Evolutionary conservation across 225 moss, liverwort and hornwort genomes (phyloP), one percentile per base, ranked within the genome.

Genomic region (Marchantia polymorpha): DNA sequence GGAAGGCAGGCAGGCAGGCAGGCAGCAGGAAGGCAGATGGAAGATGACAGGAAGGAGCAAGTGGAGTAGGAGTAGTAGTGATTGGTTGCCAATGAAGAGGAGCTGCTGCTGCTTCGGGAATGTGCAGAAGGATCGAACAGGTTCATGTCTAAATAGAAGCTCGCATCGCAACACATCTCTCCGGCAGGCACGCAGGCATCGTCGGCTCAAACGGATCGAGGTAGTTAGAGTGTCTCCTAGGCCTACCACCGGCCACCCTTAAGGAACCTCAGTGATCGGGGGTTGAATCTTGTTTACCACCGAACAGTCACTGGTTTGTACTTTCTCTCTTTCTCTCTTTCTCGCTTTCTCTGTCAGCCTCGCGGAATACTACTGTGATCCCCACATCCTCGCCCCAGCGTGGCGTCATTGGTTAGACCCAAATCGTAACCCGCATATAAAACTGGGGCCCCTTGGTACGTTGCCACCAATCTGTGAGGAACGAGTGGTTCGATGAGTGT

Each of bases 61-160:
- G 59, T 20, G 19, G 13, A 19, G 58, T 30, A 17, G 30, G 31
- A 56, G 7, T n/a, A 20, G 75, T 75, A 20, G 56, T 75, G 30
- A 56, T 19, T 61, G 60, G 30, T 59, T 75, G 58, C 30, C 23
- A 63, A 76, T 61, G 22, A 39, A 39, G 39, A 39, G 39, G 39
- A 30, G 55, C 55, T 27, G 54, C 55, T 56, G 52, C 63, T 63
- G 47, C 76, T 76, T 48, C 63, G 25, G 76, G 46, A 76, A 60
- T 76, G 60, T 47, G 76, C 46, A 31, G 49, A 51, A 63, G 16
- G 76, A 19, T 61, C 61, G 60, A 59, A 46, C 39, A 63, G 23
- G 61, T 61, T 76, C 59, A 31, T 76, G 76, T 61, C 76, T 76
- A 63, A 61, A 76, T 63, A 76, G 26, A 73, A 27, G 53, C 54